phyloP scores from a whole-genome alignment of 306 rosid genomes.

The Sicyos baderoa region DNA sequence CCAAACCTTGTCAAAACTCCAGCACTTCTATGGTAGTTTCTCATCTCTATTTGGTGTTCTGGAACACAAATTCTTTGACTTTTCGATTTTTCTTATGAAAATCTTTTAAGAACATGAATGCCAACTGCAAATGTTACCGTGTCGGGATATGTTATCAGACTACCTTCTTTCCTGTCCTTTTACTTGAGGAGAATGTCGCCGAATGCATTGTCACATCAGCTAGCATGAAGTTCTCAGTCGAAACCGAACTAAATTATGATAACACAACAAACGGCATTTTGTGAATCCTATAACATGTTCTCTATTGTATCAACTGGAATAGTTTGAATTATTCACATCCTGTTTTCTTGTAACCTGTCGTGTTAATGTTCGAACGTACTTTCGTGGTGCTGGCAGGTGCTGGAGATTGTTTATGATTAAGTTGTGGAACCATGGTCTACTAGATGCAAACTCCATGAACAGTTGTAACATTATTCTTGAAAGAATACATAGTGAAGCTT shows the following conservation, averaged over 20 bases:
- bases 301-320: background rate
- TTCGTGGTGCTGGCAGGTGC: constrained; percentile 39
- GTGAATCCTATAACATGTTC: background rate
- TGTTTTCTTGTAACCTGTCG: background rate
- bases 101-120: background rate
- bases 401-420: constrained; percentile 72
- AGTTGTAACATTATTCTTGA: constrained; percentile 44
- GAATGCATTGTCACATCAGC: background rate
- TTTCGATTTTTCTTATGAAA: background rate
- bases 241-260: background rate
- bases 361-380: background rate
- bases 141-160: background rate
- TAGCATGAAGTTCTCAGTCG: background rate
- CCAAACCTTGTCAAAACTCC: constrained; percentile 38
- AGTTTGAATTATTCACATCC: background rate
- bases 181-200: background rate
- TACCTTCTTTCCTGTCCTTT: background rate
- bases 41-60: background rate
- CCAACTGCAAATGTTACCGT: background rate
- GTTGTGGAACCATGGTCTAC: constrained; percentile 59
- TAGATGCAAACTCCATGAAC: constrained; percentile 42
- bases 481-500: constrained; percentile 31
- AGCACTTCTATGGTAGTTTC: constrained; percentile 44
- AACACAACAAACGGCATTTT: background rate
- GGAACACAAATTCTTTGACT: background rate